Conservation (phyloP, 2,329 filamentous ascomycete genomes). For the Endoconidiophora polonica region DNA sequence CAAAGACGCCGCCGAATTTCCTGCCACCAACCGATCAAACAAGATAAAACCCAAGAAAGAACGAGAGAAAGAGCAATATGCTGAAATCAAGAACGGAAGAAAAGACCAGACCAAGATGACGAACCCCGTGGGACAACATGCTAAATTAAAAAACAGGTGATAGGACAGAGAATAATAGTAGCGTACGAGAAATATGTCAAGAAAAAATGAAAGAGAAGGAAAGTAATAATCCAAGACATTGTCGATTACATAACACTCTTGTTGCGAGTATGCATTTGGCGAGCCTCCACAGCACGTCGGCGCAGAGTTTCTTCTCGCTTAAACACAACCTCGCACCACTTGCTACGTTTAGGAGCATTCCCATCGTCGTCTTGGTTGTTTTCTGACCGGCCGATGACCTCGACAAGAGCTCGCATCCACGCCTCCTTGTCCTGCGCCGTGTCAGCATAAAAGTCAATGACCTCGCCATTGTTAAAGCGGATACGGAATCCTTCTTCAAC, state of each 20-base stretch:
- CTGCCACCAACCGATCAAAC: not conserved
- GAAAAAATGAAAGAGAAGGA: not conserved
- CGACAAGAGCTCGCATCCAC: conserved; percentile 80
- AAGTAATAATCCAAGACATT: not conserved
- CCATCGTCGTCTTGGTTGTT: conserved; percentile 29
- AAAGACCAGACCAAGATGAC: not conserved
- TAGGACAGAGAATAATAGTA: not conserved
- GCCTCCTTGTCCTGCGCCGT: conserved; percentile 72
- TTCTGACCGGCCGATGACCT: conserved; percentile 44
- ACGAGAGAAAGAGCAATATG: not conserved
- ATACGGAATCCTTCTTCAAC: conserved; percentile 98
- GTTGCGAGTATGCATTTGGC: conserved; percentile 33
- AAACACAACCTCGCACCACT: conserved; percentile 53
- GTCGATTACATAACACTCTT: conserved; percentile 36
- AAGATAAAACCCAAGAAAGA: not conserved
- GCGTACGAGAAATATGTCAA: not conserved
- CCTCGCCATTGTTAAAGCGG: conserved; percentile 92
- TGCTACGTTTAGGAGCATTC: conserved; percentile 28
- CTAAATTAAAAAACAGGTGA: conserved; percentile 1
- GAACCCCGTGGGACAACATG: not conserved
- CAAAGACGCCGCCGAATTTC: too few relatives aligned
- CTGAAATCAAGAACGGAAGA: not conserved
- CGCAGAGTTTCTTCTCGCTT: conserved; percentile 45
- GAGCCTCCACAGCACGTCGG: conserved; percentile 33
- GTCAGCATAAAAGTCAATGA: conserved; percentile 97